Percentiles rank a stretch among this genome's conserved stretches.
Evolutionary conservation across 306 rosid genomes (phyloP).

Genomic region (Dryas octopetala): DNA sequence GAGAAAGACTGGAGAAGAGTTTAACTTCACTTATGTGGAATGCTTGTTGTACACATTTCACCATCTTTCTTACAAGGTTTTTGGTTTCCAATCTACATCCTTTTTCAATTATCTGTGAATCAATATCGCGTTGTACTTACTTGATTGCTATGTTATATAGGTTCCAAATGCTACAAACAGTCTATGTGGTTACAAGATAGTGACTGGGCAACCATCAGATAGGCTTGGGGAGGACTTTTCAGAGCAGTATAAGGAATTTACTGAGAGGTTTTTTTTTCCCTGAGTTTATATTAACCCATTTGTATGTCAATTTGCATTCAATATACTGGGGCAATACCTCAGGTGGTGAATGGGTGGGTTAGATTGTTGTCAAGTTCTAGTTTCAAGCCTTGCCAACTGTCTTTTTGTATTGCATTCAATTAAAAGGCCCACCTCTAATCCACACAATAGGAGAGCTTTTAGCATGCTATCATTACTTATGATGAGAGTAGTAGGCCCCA

Average conservation of each 20-base stretch:
- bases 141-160: constrained; percentile 39
- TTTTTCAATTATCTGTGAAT: constrained; percentile 13
- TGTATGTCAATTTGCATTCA: background rate
- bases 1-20: constrained; percentile 92
- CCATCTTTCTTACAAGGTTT: constrained; percentile 94
- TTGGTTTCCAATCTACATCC: constrained; percentile 20
- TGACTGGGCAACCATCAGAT: constrained; percentile 98
- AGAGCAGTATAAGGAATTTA: constrained; percentile 67
- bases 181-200: constrained; percentile 93
- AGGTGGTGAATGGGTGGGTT: background rate
- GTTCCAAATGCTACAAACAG: constrained; percentile 99
- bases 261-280: constrained; percentile 63
- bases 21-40: constrained; percentile 88
- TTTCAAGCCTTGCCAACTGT: background rate
- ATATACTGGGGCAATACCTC: background rate
- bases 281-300: background rate
- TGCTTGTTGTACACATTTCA: constrained; percentile 93
- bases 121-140: constrained; percentile 12
- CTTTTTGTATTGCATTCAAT: background rate
- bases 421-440: background rate
- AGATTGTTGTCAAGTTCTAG: background rate
- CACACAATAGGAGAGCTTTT: background rate
- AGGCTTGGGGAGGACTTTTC: constrained; percentile 98
- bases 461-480: background rate
- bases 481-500: background rate